Percentiles rank a stretch among this genome's conserved stretches.
phyloP scores from a whole-genome alignment of 78 protist species.

The Mastigamoeba balamuthi region DNA sequence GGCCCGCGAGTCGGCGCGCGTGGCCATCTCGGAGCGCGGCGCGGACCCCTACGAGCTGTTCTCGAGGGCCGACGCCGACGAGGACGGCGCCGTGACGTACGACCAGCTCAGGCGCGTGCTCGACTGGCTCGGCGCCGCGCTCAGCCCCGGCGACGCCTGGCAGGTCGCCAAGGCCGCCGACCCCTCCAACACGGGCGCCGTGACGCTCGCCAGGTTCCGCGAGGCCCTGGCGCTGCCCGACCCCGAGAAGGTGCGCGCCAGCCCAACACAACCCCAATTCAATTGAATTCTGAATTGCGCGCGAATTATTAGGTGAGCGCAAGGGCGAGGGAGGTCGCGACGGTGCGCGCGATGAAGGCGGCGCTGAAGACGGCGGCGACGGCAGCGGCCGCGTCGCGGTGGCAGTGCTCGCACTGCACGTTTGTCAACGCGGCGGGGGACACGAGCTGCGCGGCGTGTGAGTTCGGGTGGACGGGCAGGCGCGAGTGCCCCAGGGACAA shows the following conservation, averaged over 20 bases:
- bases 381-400: no score
- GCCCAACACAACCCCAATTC: no score
- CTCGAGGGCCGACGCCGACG: neutral
- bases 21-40: no score
- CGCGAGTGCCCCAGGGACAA: conserved; percentile 5
- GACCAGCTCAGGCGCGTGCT: neutral
- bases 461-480: neutral
- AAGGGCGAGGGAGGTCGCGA: no score
- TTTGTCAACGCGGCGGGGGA: neutral
- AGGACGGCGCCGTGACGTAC: neutral
- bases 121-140: neutral
- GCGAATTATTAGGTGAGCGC: no score
- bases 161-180: neutral
- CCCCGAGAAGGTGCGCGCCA: no score
- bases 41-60: neutral
- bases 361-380: no score
- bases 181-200: neutral
- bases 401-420: conserved; percentile 4
- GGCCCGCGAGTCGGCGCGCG: neutral
- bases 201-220: no score
- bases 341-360: no score
- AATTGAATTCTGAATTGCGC: no score
- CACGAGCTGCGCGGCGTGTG: neutral
- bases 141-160: neutral
- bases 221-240: no score